Conservation (phyloP, 1,139 yeast genomes). For the Pichia cactophila region DNA sequence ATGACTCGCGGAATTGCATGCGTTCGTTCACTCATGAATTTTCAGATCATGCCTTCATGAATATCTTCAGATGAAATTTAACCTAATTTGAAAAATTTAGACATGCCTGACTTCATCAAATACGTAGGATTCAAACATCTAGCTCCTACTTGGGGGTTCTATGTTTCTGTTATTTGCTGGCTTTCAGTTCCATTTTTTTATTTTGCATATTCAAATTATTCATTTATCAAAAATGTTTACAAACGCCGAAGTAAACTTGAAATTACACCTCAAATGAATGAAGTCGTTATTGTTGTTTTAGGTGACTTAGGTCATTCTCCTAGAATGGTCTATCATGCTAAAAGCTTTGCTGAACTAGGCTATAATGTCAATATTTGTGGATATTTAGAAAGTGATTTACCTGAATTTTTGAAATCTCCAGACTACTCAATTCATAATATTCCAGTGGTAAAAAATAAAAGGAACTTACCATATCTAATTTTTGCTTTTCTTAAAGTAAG, state of each 20-base stretch:
- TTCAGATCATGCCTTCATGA: too few species aligned
- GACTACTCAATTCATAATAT: slow-evolving; percentile 41
- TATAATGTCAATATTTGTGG: slow-evolving; percentile 83
- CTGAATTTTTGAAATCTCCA: slow-evolving; percentile 44
- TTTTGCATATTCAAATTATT: slow-evolving; percentile 8
- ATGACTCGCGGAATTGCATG: too few species aligned
- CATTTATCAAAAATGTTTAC: slow-evolving; percentile 30
- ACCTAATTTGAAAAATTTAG: not conserved
- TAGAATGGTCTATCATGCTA: slow-evolving; percentile 87
- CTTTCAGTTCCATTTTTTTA: slow-evolving; percentile 27
- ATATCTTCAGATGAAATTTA: too few species aligned
- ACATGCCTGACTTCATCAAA: slow-evolving; percentile 18
- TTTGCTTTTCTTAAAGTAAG: slow-evolving; percentile 57
- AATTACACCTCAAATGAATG: slow-evolving; percentile 13
- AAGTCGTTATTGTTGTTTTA: slow-evolving; percentile 71
- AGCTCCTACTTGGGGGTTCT: slow-evolving; percentile 20
- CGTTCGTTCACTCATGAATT: too few species aligned
- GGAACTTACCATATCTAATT: slow-evolving; percentile 44
- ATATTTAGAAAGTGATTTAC: slow-evolving; percentile 55
- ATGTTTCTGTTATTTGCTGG: slow-evolving; percentile 31
- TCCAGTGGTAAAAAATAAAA: slow-evolving; percentile 37
- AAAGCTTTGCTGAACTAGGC: slow-evolving; percentile 61
- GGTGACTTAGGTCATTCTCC: slow-evolving; percentile 98
- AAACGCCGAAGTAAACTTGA: slow-evolving; percentile 21
- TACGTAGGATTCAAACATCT: slow-evolving; percentile 22